phyloP scores from a whole-genome alignment of 78 protist genomes.

The Diacronema lutheri region DNA sequence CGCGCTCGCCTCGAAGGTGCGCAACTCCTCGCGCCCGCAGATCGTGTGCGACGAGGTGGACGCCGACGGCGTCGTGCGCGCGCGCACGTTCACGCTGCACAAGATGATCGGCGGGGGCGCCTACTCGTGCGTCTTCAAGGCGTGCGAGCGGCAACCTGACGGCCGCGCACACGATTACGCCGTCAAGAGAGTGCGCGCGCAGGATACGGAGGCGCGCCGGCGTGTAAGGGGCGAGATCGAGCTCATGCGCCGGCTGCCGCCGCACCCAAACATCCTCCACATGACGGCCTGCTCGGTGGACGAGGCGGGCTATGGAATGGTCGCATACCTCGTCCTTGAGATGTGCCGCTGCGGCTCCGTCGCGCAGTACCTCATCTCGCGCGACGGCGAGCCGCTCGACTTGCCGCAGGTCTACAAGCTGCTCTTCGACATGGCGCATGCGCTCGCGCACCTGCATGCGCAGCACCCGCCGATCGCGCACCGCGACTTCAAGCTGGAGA shows the following conservation, averaged over 20 bases:
- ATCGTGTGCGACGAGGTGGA: too few species aligned
- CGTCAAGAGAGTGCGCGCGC: not conserved
- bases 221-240: not conserved
- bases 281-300: not conserved
- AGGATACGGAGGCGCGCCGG: not conserved
- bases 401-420: not conserved
- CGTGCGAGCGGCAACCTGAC: too few species aligned
- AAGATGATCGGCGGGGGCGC: too few species aligned
- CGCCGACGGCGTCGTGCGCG: too few species aligned
- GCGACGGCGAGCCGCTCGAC: not conserved
- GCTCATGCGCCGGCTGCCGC: not conserved
- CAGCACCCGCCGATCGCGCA: slow-evolving; percentile 23
- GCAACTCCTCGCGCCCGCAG: too few species aligned
- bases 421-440: not conserved
- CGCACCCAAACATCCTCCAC: not conserved
- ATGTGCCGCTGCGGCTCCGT: not conserved
- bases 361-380: too few species aligned
- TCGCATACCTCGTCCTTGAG: not conserved
- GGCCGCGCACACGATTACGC: too few species aligned
- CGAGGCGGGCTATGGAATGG: not conserved
- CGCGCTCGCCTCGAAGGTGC: too few species aligned
- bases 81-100: too few species aligned
- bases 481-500: slow-evolving; percentile 40
- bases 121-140: too few species aligned
- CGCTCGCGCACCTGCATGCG: slow-evolving; percentile 33